Conservation (phyloP, 164 flowering plant genomes). For the Piper longum region DNA sequence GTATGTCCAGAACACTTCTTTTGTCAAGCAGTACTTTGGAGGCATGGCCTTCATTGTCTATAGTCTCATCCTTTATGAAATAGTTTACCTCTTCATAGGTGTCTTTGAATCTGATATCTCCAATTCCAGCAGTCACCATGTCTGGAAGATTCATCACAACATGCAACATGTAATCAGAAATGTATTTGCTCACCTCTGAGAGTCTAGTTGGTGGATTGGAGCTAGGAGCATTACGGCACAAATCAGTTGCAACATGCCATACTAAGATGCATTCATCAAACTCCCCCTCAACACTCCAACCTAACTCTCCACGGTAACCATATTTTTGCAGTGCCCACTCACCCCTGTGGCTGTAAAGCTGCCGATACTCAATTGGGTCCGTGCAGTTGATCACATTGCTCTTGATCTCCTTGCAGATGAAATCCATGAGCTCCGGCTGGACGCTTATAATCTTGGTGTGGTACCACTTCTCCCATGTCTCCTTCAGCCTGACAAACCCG, state of each 20-base stretch:
- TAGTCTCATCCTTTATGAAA: background rate
- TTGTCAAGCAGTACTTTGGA: background rate
- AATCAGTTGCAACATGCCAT: constrained; percentile 6
- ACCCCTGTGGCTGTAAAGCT: background rate
- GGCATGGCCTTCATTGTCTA: background rate
- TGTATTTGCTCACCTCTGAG: background rate
- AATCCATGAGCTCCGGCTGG: background rate
- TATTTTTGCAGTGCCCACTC: background rate
- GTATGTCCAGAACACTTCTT: background rate
- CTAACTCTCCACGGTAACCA: background rate
- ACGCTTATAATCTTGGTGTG: background rate
- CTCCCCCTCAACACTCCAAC: background rate
- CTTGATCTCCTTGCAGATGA: background rate
- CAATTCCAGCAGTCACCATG: constrained; percentile 1
- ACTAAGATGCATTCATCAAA: constrained; percentile 4
- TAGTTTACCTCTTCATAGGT: background rate
- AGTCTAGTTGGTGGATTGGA: background rate
- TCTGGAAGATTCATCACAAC: background rate
- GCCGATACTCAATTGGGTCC: background rate
- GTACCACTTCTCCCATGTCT: background rate
- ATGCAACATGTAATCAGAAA: constrained; percentile 3
- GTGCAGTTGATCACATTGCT: background rate
- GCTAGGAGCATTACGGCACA: background rate
- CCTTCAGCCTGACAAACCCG: background rate
- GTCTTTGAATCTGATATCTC: background rate